Evolutionary conservation across 73 alveolate genomes (phyloP), one percentile per base, ranked within the genome.

Genomic region (Paraurostyla sp.): DNA sequence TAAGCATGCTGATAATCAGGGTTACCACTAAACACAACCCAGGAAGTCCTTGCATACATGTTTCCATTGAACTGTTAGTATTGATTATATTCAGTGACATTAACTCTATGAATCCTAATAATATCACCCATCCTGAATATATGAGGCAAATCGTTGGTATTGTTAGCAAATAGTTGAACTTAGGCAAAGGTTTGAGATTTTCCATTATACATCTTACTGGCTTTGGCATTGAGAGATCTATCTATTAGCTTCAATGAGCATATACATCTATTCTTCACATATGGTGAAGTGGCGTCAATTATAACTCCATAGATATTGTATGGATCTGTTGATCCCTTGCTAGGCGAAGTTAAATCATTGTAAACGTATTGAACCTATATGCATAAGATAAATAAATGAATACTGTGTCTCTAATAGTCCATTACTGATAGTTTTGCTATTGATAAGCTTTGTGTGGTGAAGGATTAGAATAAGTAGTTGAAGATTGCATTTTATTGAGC

Each of bases 241-340:
- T 78, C 89, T 32, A 78, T 78, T 33, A 78, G 25, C 29, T 54
- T 50, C 15, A 78, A 7, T 15, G 35, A 29, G 59, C 89, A 78
- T 15, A 78, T 45, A 78, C 38, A 13, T 9, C 33, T 52, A 9
- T 78, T 78, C n/a, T 50, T 51, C 15, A 13, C 25, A 54, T 78
- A 78, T 51, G 80, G 76, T 15, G 76, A 15, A 78, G 80, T 52
- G 4, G 89, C 89, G 40, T 78, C 89, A n/a, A 78, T 51, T 20
- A 78, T 54, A 35, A 78, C 89, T 29, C 89, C 89, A 54, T 51
- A 78, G 27, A 78, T n/a, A 78, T 78, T 49, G 80, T 33, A 52
- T 9, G 62, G 29, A 9, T 78, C 89, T 51, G 89, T 35, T 20
- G 87, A 43, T 11, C 69, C 87, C 16, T 46, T 7, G 18, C 76